Evolutionary conservation across 306 rosid species (phyloP), one percentile per base, ranked within the genome.

Genomic region (Castanea crenata): DNA sequence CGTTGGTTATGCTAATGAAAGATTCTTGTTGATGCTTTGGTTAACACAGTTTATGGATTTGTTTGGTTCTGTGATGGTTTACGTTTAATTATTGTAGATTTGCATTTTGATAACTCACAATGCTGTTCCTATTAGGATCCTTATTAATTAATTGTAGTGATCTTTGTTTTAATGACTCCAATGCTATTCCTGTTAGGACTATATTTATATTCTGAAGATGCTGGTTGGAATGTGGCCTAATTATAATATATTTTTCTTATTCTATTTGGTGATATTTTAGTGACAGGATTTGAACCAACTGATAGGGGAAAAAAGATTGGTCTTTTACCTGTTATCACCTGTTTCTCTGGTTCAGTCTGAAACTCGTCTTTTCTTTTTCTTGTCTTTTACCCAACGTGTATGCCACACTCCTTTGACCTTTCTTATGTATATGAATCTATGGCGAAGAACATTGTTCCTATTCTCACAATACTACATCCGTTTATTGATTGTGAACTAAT

Each of bases 41-140:
- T 74, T 64, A 57, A 61, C 75, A 68, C 14, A 54, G 68, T 62
- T 74, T 71, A 74, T 27, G 78, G 76, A 34, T 77, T 29, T 8
- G 70, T 76, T 62, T 59, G 71, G 55, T 81, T 70, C 55, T 21
- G 21, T 44, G 64, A 75, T 64, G 79, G 52, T 57, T 73, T 65
- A n/a, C 61, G 2, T 27, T 51, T n/a, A 73, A 7, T 67, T 34
- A 67, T 67, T 35, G 11, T 67, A 38, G 73, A 68, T 52, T 14
- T 74, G 67, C 12, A 20, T 73, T 72, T n/a, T 19, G 46, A 76
- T 73, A 74, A 68, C 82, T 69, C 3, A 16, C 13, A 38, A 19
- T 67, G 27, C 44, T 64, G 69, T 63, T 63, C 38, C 69, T 4
- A 25, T 13, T 25, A 61, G 67, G 67, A 61, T 61, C 21, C 18